Evolutionary conservation across 176 grass and related monocot species (phyloP).

Genomic region (Raddia distichophylla): DNA sequence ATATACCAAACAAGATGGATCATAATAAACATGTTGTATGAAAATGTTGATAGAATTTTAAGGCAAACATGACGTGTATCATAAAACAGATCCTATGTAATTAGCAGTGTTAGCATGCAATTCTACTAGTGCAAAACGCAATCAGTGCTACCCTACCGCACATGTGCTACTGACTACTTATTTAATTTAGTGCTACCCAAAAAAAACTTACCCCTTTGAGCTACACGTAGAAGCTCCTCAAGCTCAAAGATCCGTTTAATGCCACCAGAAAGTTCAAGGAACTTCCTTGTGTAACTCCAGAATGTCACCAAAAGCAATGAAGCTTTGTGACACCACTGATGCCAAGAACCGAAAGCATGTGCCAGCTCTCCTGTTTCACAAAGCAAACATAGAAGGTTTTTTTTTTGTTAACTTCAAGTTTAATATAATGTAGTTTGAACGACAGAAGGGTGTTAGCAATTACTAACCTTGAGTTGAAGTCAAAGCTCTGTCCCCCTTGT

Average conservation of each 20-base stretch:
- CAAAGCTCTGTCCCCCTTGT: constrained; percentile 90
- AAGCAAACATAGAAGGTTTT: constrained; percentile 31
- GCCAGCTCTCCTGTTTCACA: constrained; percentile 80
- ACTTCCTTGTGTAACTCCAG: constrained; percentile 92
- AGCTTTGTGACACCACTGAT: constrained; percentile 97
- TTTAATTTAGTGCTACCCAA: constrained; percentile 9
- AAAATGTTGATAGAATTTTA: constrained; percentile 3
- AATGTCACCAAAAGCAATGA: constrained; percentile 96
- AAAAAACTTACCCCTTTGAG: constrained; percentile 74
- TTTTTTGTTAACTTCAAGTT: constrained; percentile 22
- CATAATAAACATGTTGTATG: constrained; percentile 5
- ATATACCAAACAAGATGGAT: constrained; percentile 13
- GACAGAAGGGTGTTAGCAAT: constrained; percentile 13
- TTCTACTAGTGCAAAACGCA: not conserved
- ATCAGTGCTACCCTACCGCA: not conserved
- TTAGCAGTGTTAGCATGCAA: not conserved
- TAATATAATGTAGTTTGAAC: constrained; percentile 12
- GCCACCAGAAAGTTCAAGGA: constrained; percentile 95
- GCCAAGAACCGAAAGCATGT: constrained; percentile 97
- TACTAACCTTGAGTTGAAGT: constrained; percentile 89
- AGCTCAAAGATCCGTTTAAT: constrained; percentile 96
- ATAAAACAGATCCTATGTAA: not conserved
- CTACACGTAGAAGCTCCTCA: constrained; percentile 69
- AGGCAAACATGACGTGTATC: not conserved
- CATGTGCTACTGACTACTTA: not conserved